Base-by-base conservation (phyloP, 768 basidiomycete genomes). In the Hemileccinum impolitum region DNA sequence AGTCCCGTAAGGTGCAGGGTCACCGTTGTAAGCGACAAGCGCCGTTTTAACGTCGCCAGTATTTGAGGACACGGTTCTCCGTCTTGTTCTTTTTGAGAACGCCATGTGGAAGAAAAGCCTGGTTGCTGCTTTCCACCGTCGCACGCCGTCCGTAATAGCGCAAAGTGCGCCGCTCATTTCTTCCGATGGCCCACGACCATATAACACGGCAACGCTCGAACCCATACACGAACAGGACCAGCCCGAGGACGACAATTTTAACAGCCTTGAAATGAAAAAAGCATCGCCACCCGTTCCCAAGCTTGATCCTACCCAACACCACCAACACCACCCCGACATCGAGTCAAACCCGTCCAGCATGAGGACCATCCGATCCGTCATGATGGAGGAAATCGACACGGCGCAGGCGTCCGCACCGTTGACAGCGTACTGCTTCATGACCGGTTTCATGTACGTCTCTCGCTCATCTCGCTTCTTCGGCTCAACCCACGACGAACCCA, bases 361-460 rank as follows among this genome's bases (percentile, higher is more conserved):
- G 56, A 47, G 43, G 26, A 50, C 8, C 4, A 11, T 66, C 7
- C 35, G 34, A 9, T 21, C 48, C 0, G 52, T 56, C 23, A 35
- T 66, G n/a, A 48, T 52, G 40, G 55, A 62, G 25, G 64, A 67
- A 10, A 36, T 67, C 17, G 65, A 67, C 25, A 50, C 51, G 11
- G 28, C 54, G 14, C 58, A 54, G 35, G 74, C 77, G 0, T 76
- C 78, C 0, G 70, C 72, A 3, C 84, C 81, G 3, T 64, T 87
- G 54, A 72, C 80, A 2, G 79, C 76, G 1, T 88, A 80, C 61
- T 87, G 83, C 61, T 87, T 87, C 65, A 87, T 89, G 85, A 87
- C 85, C 3, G 86, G 86, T 9, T 85, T 79, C 69, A 81, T 87
- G 87, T 87, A 50, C 56, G 84, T 71, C 25, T 35, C 47, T 19